Evolutionary conservation across 2,329 filamentous ascomycete genomes (phyloP), one percentile per base, ranked within the genome.

Genomic region (Fusarium cicatricum): DNA sequence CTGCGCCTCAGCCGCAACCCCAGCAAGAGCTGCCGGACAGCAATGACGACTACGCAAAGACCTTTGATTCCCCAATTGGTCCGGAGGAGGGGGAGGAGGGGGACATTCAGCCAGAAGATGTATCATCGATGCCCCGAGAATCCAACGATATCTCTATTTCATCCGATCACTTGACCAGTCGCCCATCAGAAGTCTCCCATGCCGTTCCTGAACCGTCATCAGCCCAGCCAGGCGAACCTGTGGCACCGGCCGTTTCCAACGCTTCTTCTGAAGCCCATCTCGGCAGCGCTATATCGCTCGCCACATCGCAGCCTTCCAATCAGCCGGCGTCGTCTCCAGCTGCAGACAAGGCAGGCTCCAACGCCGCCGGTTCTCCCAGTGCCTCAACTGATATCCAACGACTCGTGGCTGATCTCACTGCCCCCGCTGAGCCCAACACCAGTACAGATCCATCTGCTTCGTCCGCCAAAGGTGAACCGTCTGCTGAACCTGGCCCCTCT

Each of bases 41-140:
- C 71, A 77, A 74, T 69, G 80, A 82, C 75, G 79, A 82, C 64
- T 80, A 82, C 73, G 77, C 78, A 65, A 81, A 78, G 69, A 79
- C 75, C 32, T 80, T 81, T 76, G 78, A 82, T 71, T 82, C 81
- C 52, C 77, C 79, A 52, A 73, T 74, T 67, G 74, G 67, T 39
- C 64, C 70, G 40, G 72, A 75, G 51, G 70, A 73, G 57, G 71
- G 65, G 58, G 75, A 70, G 55, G 72, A 72, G 58, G 72, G 70
- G 64, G 70, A 73, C 69, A 68, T 69, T 58, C 62, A 64, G 60
- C 67, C 66, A 68, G 73, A 70, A 66, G 70, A 78, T 80, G 75
- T 81, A 80, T 75, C 78, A 72, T 73, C 77, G 67, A 72, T 75
- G 65, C 71, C 69, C 54, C 68, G 66, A 75, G 71, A 78, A 75